phyloP scores from a whole-genome alignment of 805 yeast genomes.

The Starmerella cellae region DNA sequence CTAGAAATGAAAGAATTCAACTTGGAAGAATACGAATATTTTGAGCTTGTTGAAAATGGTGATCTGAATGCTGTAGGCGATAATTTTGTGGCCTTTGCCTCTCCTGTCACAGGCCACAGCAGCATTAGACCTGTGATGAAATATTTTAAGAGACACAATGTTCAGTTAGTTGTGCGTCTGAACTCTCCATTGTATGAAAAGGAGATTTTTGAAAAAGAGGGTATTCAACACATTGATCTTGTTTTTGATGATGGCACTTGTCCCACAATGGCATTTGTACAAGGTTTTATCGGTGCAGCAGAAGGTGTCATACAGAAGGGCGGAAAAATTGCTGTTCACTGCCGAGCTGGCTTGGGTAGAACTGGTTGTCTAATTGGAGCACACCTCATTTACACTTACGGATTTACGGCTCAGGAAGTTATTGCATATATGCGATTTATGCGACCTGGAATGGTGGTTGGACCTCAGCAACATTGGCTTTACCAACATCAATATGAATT shows the following conservation, averaged over 20 bases:
- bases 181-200: slow-evolving; percentile 86
- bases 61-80: slow-evolving; percentile 86
- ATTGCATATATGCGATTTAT: slow-evolving; percentile 92
- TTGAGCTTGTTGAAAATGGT: slow-evolving; percentile 93
- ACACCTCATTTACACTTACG: slow-evolving; percentile 87
- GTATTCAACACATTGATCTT: slow-evolving; percentile 86
- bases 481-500: slow-evolving; percentile 92
- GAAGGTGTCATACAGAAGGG: slow-evolving; percentile 75
- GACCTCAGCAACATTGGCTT: slow-evolving; percentile 98
- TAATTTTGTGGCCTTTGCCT: slow-evolving; percentile 94
- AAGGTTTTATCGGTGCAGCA: slow-evolving; percentile 86
- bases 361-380: slow-evolving; percentile 98
- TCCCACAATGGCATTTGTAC: slow-evolving; percentile 86
- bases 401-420: slow-evolving; percentile 93
- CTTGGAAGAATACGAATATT: slow-evolving; percentile 85
- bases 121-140: slow-evolving; percentile 49
- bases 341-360: slow-evolving; percentile 96
- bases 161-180: slow-evolving; percentile 78
- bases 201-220: slow-evolving; percentile 64
- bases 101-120: slow-evolving; percentile 46
- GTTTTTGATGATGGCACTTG: slow-evolving; percentile 97
- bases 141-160: slow-evolving; percentile 59
- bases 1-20: slow-evolving; percentile 72
- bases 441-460: slow-evolving; percentile 99
- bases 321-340: slow-evolving; percentile 96